Evolutionary conservation across 2,329 filamentous ascomycete species (phyloP).

Genomic region (Fusarium nurragi): DNA sequence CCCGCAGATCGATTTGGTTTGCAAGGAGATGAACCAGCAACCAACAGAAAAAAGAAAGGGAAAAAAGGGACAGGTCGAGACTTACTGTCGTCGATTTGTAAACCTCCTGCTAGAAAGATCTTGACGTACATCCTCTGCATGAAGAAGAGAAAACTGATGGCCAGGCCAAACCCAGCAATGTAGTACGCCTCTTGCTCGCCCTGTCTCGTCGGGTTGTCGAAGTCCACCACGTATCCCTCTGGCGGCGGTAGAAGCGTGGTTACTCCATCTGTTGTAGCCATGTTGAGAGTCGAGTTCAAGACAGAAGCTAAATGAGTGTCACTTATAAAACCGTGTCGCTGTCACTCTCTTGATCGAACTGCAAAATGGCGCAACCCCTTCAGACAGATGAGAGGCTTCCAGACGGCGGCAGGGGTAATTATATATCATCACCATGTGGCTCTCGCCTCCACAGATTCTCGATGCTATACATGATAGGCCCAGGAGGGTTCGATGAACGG

Average conservation of each 20-base stretch:
- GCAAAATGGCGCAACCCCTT: background rate
- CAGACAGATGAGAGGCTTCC: background rate
- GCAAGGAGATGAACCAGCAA: background rate
- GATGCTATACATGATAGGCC: background rate
- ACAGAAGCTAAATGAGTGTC: background rate
- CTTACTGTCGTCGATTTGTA: conserved; percentile 44
- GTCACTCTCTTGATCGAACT: background rate
- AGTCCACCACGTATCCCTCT: conserved; percentile 48
- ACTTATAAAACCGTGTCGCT: no score
- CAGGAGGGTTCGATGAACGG: background rate
- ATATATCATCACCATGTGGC: background rate
- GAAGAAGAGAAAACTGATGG: conserved; percentile 37
- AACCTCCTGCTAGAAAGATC: conserved; percentile 31
- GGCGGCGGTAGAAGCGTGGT: conserved; percentile 40
- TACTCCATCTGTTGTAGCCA: conserved; percentile 31
- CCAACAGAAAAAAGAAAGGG: background rate
- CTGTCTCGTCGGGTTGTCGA: conserved; percentile 46
- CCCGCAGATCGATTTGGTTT: background rate
- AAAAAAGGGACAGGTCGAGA: background rate
- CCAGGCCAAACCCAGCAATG: conserved; percentile 32
- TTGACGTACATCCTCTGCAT: conserved; percentile 44
- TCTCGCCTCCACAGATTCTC: background rate
- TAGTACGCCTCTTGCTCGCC: conserved; percentile 38
- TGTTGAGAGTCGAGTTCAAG: conserved; percentile 8
- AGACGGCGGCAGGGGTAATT: background rate